phyloP scores from a whole-genome alignment of 2,329 filamentous ascomycete genomes.

The Diaporthe caulivora region DNA sequence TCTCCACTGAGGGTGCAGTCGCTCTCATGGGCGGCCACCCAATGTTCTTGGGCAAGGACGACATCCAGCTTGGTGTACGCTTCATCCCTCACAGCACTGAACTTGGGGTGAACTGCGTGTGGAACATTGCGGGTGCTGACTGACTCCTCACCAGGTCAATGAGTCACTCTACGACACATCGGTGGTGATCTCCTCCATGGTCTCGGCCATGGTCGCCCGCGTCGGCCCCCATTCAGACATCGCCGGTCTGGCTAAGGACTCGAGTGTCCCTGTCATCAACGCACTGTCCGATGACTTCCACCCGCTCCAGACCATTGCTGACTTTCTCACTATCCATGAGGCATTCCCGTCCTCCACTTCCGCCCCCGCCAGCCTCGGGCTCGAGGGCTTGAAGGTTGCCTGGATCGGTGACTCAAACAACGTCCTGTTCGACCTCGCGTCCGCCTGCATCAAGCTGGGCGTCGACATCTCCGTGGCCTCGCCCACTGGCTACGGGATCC shows the following conservation, averaged over 20 bases:
- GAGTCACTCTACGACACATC: constrained; percentile 95
- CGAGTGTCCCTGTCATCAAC: constrained; percentile 85
- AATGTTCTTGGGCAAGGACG: constrained; percentile 96
- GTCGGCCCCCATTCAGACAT: constrained; percentile 84
- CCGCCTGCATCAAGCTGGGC: constrained; percentile 87
- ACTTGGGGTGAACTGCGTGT: background rate
- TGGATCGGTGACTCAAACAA: constrained; percentile 99
- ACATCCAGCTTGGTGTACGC: constrained; percentile 92
- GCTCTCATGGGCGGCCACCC: constrained; percentile 90
- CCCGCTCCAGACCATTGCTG: constrained; percentile 93
- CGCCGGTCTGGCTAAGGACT: constrained; percentile 76
- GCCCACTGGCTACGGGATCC: constrained; percentile 86
- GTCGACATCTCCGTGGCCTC: constrained; percentile 90
- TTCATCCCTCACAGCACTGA: background rate
- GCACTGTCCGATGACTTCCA: constrained; percentile 92
- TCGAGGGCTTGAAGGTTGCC: constrained; percentile 89
- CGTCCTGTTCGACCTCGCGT: constrained; percentile 92
- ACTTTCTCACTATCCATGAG: constrained; percentile 92
- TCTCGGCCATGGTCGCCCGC: constrained; percentile 83
- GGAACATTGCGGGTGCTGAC: background rate
- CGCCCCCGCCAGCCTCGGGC: constrained; percentile 64
- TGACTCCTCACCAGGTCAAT: constrained; percentile 73
- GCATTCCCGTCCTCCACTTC: constrained; percentile 67
- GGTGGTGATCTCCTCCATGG: constrained; percentile 94
- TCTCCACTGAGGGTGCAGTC: constrained; percentile 93